Conservation (phyloP, 2,329 filamentous ascomycete genomes). For the Alternaria burnsii region DNA sequence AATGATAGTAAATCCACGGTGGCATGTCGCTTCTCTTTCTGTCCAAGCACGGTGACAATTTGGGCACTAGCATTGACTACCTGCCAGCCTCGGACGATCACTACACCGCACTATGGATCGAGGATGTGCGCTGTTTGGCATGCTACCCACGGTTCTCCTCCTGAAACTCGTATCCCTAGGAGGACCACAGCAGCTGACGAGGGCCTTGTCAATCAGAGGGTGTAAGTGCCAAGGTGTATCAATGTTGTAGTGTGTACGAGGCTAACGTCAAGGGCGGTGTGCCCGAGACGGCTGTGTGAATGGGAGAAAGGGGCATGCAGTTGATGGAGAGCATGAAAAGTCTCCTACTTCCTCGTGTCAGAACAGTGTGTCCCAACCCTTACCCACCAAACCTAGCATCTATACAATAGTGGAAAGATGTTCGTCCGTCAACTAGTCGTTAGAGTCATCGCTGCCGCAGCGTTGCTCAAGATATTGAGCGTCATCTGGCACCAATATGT, state of each 20-base stretch:
- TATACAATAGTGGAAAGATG: not conserved
- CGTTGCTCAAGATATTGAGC: slow-evolving; percentile 12
- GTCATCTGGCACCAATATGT: slow-evolving; percentile 13
- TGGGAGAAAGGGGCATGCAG: slow-evolving; percentile 1
- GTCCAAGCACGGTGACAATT: not conserved
- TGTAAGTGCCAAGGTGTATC: not conserved
- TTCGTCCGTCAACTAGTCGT: slow-evolving; percentile 3
- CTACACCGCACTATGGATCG: slow-evolving; percentile 1
- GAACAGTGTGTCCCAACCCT: not conserved
- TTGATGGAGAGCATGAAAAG: not conserved
- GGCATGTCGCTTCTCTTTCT: not conserved
- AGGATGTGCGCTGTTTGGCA: not conserved
- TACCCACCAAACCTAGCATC: not conserved
- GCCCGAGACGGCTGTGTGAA: not conserved
- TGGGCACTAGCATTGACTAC: not conserved
- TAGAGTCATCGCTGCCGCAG: not conserved
- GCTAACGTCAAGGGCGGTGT: not conserved
- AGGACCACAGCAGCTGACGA: not conserved
- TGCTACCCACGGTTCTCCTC: not conserved
- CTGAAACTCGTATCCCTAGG: slow-evolving; percentile 4
- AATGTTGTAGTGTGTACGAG: not conserved
- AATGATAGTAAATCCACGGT: not conserved
- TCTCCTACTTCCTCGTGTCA: not conserved
- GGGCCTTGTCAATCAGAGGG: not conserved
- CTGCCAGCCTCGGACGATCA: not conserved